Conservation (phyloP, 441 rosid species). For the Pelargonium myrrhifolium region DNA sequence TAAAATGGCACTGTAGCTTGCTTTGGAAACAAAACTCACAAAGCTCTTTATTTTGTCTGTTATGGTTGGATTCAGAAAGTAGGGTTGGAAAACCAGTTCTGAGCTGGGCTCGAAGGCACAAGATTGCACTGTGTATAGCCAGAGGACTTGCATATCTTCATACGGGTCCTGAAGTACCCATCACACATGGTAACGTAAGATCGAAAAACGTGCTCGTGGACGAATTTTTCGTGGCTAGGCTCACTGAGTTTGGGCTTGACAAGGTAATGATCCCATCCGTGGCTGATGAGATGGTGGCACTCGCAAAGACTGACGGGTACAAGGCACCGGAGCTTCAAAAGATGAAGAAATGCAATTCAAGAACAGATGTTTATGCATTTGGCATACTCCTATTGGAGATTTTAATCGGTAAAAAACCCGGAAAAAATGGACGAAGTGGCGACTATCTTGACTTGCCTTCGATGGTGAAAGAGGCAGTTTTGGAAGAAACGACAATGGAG, state of each 20-base stretch:
- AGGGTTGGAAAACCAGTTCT: conserved; percentile 67
- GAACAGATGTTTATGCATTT: conserved; percentile 88
- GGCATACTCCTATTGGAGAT: conserved; percentile 88
- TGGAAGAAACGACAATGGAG: conserved; percentile 93
- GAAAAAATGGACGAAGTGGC: conserved; percentile 53
- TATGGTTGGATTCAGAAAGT: conserved; percentile 41
- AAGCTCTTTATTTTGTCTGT: neutral
- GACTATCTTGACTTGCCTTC: conserved; percentile 79
- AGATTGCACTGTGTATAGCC: conserved; percentile 81
- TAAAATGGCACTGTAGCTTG: too few species aligned
- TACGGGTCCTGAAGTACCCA: conserved; percentile 62
- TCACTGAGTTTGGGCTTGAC: conserved; percentile 87
- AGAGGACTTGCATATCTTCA: conserved; percentile 85
- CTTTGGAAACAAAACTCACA: neutral
- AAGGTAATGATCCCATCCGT: conserved; percentile 81
- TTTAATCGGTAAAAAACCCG: conserved; percentile 82
- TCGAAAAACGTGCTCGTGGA: conserved; percentile 90
- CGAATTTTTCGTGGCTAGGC: conserved; percentile 69
- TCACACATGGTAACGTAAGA: conserved; percentile 79
- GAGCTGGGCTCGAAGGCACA: conserved; percentile 94
- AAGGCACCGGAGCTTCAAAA: conserved; percentile 92
- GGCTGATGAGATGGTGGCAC: conserved; percentile 87
- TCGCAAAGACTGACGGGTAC: conserved; percentile 76
- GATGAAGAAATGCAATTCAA: conserved; percentile 93
- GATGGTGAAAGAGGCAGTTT: conserved; percentile 79